Percentiles rank a stretch among this genome's conserved stretches.
Evolutionary conservation across 176 grass and related monocot species (phyloP).

Genomic region (Rhipidocladum racemiflorum): DNA sequence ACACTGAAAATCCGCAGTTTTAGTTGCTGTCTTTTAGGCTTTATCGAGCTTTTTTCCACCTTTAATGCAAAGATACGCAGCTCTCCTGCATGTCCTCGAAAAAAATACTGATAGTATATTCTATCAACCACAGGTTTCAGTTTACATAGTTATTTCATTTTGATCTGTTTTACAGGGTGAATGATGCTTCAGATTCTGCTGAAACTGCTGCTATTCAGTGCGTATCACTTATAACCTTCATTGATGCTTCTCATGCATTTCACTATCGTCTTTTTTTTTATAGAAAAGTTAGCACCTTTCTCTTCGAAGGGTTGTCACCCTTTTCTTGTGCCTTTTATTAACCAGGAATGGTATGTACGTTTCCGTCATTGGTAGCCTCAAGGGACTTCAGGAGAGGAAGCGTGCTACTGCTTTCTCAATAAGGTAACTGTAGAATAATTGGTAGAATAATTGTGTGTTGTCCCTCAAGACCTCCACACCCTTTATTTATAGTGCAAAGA

Average conservation of each 20-base stretch:
- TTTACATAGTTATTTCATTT: conserved; percentile 17
- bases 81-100: too few relatives aligned
- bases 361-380: conserved; percentile 66
- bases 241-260: conserved; percentile 11
- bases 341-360: conserved; percentile 88
- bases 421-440: conserved; percentile 33
- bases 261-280: not conserved
- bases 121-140: not conserved
- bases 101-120: not conserved
- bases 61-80: too few relatives aligned
- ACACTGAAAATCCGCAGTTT: too few relatives aligned
- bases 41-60: too few relatives aligned
- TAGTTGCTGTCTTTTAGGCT: too few relatives aligned
- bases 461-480: too few relatives aligned
- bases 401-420: conserved; percentile 73
- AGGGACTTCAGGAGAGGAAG: conserved; percentile 82
- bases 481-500: too few relatives aligned
- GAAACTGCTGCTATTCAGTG: conserved; percentile 86
- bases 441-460: too few relatives aligned
- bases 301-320: not conserved
- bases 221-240: not conserved
- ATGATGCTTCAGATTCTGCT: conserved; percentile 70
- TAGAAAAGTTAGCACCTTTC: not conserved
- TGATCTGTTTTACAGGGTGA: conserved; percentile 56
- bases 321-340: conserved; percentile 2